A percentile compares a stretch with the other conserved stretches of the same genome.
phyloP scores from a whole-genome alignment of 2,329 filamentous ascomycete genomes.

The Cladophialophora exuberans region DNA sequence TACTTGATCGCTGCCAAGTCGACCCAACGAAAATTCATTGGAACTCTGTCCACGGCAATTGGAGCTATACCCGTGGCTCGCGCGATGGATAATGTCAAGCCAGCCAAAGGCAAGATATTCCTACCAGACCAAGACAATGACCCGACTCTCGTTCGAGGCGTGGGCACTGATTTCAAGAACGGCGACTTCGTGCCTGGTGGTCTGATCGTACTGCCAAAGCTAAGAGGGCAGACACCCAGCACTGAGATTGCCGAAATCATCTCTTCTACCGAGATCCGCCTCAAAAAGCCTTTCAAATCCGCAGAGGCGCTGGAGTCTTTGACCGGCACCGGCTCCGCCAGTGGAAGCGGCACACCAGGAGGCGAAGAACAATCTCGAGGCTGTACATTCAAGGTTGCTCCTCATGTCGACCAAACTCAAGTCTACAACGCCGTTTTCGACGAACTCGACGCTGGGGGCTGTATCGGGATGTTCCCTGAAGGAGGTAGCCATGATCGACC shows the following conservation, averaged over 20 bases:
- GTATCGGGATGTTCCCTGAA: conserved; percentile 95
- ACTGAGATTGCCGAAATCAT: conserved; percentile 82
- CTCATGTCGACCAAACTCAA: conserved; percentile 89
- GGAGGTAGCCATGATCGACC: conserved; percentile 95
- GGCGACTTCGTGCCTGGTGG: conserved; percentile 74
- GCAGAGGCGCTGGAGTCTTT: conserved; percentile 76
- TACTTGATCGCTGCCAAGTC: conserved; percentile 96
- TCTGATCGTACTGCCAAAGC: conserved; percentile 81
- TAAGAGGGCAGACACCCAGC: conserved; percentile 78
- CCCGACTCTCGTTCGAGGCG: conserved; percentile 76
- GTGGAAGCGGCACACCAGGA: too few relatives aligned
- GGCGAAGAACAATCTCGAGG: conserved; percentile 77
- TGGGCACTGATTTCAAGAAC: conserved; percentile 80
- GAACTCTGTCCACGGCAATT: conserved; percentile 79
- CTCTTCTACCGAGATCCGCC: conserved; percentile 75
- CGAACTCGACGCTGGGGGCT: conserved; percentile 78
- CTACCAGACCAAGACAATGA: conserved; percentile 85
- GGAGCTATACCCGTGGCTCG: conserved; percentile 92
- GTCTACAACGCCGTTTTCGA: conserved; percentile 94
- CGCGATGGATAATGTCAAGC: conserved; percentile 84
- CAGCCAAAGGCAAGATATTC: conserved; percentile 78
- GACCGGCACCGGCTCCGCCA: conserved; percentile 66
- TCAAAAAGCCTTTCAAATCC: conserved; percentile 87
- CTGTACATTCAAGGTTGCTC: conserved; percentile 82
- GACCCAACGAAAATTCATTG: conserved; percentile 86